phyloP scores from a whole-genome alignment of 345 rosid species.

The Populus pruinosa region DNA sequence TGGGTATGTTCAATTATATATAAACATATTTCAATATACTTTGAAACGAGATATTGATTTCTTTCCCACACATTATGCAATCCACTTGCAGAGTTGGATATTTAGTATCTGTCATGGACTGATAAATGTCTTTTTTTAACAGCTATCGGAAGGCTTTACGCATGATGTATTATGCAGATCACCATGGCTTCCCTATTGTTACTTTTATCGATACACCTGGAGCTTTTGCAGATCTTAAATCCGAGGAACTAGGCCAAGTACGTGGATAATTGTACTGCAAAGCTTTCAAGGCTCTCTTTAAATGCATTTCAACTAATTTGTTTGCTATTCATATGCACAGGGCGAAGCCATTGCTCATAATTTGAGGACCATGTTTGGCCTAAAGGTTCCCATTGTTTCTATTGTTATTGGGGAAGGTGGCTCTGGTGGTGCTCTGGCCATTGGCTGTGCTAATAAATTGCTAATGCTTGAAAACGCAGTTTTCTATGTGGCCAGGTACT shows the following conservation, averaged over 20 bases:
- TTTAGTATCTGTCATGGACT: constrained; percentile 11
- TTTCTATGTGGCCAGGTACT: constrained; percentile 95
- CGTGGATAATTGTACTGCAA: not conserved
- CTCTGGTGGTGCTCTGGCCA: constrained; percentile 98
- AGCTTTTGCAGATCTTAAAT: constrained; percentile 73
- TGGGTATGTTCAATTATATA: constrained; percentile 52
- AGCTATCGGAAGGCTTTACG: constrained; percentile 87
- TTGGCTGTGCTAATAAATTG: constrained; percentile 89
- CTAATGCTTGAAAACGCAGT: constrained; percentile 95
- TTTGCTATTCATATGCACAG: constrained; percentile 37
- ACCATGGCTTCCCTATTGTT: constrained; percentile 75
- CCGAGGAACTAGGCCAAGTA: constrained; percentile 80
- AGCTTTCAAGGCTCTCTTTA: constrained; percentile 2
- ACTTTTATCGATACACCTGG: constrained; percentile 87
- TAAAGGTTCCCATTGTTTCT: constrained; percentile 89
- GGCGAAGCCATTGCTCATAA: constrained; percentile 98
- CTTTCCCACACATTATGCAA: not conserved
- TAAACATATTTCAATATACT: not conserved
- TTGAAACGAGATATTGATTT: constrained; percentile 4
- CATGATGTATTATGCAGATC: constrained; percentile 85
- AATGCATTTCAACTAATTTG: constrained; percentile 19
- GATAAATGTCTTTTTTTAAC: constrained; percentile 22
- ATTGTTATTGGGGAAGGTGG: constrained; percentile 99
- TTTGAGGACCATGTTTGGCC: constrained; percentile 91
- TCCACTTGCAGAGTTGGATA: not conserved